Conservation (phyloP, 2,329 filamentous ascomycete species). For the Orbilia javanica region DNA sequence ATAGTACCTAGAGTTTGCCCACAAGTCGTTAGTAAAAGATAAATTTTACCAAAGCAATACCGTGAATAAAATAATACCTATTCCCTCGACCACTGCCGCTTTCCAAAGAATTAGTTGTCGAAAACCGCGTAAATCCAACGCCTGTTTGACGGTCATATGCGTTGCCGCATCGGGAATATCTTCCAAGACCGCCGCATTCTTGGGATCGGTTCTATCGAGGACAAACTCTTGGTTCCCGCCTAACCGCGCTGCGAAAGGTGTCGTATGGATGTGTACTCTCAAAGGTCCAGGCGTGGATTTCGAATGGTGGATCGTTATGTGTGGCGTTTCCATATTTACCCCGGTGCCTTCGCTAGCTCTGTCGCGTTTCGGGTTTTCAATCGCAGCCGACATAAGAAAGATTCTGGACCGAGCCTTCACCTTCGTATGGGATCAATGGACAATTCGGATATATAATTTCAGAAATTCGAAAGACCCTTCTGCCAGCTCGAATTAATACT, state of each 20-base stretch:
- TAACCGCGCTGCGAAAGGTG: conserved; percentile 59
- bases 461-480: background rate
- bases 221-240: conserved; percentile 60
- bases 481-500: background rate
- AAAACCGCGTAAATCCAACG: conserved; percentile 48
- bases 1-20: conserved; percentile 15
- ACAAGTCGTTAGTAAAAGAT: background rate
- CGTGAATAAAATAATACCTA: conserved; percentile 38
- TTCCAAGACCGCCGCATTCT: conserved; percentile 54
- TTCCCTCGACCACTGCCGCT: conserved; percentile 44
- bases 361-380: conserved; percentile 21
- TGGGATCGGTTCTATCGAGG: conserved; percentile 56
- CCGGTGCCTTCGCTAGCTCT: conserved; percentile 3
- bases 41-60: background rate
- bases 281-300: conserved; percentile 3
- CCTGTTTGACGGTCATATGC: conserved; percentile 53
- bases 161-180: conserved; percentile 53
- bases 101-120: conserved; percentile 42
- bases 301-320: background rate
- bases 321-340: background rate
- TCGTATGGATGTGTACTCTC: conserved; percentile 3
- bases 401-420: too few relatives aligned
- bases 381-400: conserved; percentile 32
- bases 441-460: too few relatives aligned
- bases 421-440: too few relatives aligned